Evolutionary conservation across 208 protist species (phyloP), one percentile per base, ranked within the genome.

Genomic region (Leishmania lainsoni): DNA sequence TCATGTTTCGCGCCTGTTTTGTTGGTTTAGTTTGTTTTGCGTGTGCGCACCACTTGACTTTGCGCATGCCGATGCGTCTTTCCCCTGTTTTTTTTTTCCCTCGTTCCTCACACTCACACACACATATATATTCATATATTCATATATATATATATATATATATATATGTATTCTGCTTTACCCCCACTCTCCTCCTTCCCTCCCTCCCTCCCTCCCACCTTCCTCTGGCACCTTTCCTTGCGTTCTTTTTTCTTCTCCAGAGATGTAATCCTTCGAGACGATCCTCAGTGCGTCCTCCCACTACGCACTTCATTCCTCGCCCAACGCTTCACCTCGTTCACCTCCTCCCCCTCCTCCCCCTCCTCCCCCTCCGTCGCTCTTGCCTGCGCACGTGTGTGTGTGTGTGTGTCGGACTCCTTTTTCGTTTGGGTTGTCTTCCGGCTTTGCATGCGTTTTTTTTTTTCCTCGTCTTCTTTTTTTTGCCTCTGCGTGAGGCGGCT

Each of bases 161-260:
- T 35, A 1, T 35, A 35, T 35, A 17, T 35, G 16, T 52, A 14
- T 45, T 52, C 0, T 0, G 65, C 3, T 12, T 35, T 61, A 58
- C 52, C 26, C 29, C 22, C 22, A 5, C 42, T 4, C 72, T 79
- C 78, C 45, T 49, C 73, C 58, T 74, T 39, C 78, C 48, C 72
- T 83, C 70, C n/a, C 17, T 83, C 70, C n/a, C 17, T 51, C 22
- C 70, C 59, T n/a, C 16, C 32, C 20, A 72, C 63, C 32, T 17
- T 72, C 45, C 10, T 39, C 35, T 42, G 12, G 42, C 59, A 48
- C 22, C 56, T 29, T 32, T 66, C 22, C 26, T 66, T 66, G 12
- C 22, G 6, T 3, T 66, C 22, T 66, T 56, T 56, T 56, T 17
- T 8, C 5, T 70, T 39, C 65, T 8, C 56, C 56, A 65, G 10